phyloP scores from a whole-genome alignment of 176 grass and related monocot species.

The Thinopyrum elongatum region DNA sequence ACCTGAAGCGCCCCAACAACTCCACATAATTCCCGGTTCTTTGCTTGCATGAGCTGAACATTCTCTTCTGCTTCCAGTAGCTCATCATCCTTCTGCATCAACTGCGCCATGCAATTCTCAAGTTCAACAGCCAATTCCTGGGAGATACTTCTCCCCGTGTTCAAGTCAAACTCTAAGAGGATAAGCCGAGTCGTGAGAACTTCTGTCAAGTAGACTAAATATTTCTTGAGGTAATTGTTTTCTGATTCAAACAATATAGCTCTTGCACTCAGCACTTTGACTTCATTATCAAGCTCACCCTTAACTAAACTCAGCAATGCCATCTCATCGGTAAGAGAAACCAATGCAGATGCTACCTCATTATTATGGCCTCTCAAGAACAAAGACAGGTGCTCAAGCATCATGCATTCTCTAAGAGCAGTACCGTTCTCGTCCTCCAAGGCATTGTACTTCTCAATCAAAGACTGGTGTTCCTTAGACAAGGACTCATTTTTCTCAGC shows the following conservation, averaged over 20 bases:
- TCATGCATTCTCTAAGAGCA: constrained; percentile 60
- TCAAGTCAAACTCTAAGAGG: constrained; percentile 74
- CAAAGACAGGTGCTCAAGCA: constrained; percentile 65
- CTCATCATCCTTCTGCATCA: constrained; percentile 48
- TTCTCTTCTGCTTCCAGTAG: constrained; percentile 62
- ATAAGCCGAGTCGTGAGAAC: constrained; percentile 58
- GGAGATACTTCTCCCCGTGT: constrained; percentile 37
- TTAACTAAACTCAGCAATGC: constrained; percentile 58
- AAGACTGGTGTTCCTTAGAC: constrained; percentile 43
- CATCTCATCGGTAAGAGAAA: constrained; percentile 63
- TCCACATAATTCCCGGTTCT: constrained; percentile 51
- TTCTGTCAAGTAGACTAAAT: constrained; percentile 48
- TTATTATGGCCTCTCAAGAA: constrained; percentile 73
- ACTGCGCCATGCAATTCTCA: constrained; percentile 29
- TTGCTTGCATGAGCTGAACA: constrained; percentile 46
- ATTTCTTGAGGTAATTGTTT: constrained; percentile 61
- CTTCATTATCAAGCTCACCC: constrained; percentile 36
- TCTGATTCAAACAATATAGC: constrained; percentile 45
- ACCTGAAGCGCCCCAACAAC: constrained; percentile 53
- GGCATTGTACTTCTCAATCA: constrained; percentile 41
- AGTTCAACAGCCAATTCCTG: constrained; percentile 60
- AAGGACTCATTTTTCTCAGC: constrained; percentile 47
- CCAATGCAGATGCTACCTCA: constrained; percentile 66
- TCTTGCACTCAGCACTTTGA: constrained; percentile 46
- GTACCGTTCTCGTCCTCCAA: constrained; percentile 46